Base-by-base conservation (phyloP, 768 basidiomycete species). In the Suillus americanus region DNA sequence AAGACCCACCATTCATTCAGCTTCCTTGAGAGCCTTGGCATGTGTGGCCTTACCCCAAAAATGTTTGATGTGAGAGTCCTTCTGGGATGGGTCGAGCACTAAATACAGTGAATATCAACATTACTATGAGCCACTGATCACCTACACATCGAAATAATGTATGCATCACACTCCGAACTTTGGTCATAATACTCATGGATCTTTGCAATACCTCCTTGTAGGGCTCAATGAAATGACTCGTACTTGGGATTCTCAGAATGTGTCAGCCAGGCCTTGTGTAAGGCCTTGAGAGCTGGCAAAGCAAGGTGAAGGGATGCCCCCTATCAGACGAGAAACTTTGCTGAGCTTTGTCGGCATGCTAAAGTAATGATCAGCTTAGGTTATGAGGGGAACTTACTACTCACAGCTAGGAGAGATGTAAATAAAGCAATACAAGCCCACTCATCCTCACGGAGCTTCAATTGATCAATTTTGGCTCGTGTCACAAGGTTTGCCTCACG, bases 321-420 rank as follows among this genome's bases (percentile, higher is more conserved):
- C 10, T 45, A 28, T 77, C 74, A 1, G 72, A 71, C 3, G 77
- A 78, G 60, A 77, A 77, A 0, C 64, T 60, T 20, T 79, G 77
- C 54, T 79, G 77, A 18, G 73, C 70, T 14, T 68, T 33, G 54
- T 77, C 72, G 9, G 76, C 72, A 63, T 69, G 64, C 76, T 78
- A 59, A 51, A 54, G 5, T 28, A 14, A 61, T 13, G 61, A 61
- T 57, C 20, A 64, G 57, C n/a, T 41, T 23, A 0, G 30, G 7
- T 53, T 9, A 16, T 3, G 41, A 25, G 10, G 45, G 50, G 3
- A 46, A 41, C 37, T 14, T 28, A n/a, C 0, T 45, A 67, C 66
- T 23, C 60, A 73, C 73, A 35, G 33, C 64, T 13, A 76, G 66
- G 0, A 77, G 37, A 10, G 66, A 38, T 5, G 69, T 56, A 28